A percentile compares a stretch with the other conserved stretches of the same genome.
Evolutionary conservation across 2,329 filamentous ascomycete genomes (phyloP).

Genomic region (Penicillium sclerotiorum): DNA sequence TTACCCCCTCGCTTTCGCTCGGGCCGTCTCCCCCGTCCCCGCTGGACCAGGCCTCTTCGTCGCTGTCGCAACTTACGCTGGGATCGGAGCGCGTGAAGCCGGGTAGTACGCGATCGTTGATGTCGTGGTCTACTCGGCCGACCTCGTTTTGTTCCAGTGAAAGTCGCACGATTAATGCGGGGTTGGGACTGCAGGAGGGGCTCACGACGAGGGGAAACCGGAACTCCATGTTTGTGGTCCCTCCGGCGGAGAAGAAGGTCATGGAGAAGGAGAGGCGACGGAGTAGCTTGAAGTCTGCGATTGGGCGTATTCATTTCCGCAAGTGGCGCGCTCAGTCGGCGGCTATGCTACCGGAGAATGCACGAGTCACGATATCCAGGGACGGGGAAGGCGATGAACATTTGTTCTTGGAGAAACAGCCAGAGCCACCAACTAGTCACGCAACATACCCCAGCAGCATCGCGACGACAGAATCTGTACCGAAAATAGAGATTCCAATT

Average conservation of each 20-base stretch:
- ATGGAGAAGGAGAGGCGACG: constrained; percentile 35
- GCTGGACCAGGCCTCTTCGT: constrained; percentile 34
- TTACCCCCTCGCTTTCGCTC: constrained; percentile 26
- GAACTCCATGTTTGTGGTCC: constrained; percentile 32
- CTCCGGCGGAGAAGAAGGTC: constrained; percentile 33
- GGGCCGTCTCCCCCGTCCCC: constrained; percentile 21
- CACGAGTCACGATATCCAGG: constrained; percentile 31
- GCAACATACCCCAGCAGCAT: constrained; percentile 6
- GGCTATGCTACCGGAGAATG: constrained; percentile 30
- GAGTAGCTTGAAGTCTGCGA: constrained; percentile 36
- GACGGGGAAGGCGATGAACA: constrained; percentile 37
- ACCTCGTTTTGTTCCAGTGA: constrained; percentile 43
- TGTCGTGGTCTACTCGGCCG: constrained; percentile 43
- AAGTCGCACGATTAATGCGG: constrained; percentile 24
- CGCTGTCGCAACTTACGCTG: constrained; percentile 37
- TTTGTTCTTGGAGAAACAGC: constrained; percentile 33
- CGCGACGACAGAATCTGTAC: constrained; percentile 20
- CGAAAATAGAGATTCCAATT: constrained; percentile 36
- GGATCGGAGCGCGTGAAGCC: constrained; percentile 32
- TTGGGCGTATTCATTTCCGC: constrained; percentile 40
- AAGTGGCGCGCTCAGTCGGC: constrained; percentile 36
- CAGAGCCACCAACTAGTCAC: constrained; percentile 5
- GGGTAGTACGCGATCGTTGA: constrained; percentile 40
- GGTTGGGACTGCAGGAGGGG: constrained; percentile 19
- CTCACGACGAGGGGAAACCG: constrained; percentile 19